These are phyloP conservation scores for Nannochloropsis oceanica DNA, from an alignment of 108 stramenopile genomes.

Conservation along the genomic window DNA sequence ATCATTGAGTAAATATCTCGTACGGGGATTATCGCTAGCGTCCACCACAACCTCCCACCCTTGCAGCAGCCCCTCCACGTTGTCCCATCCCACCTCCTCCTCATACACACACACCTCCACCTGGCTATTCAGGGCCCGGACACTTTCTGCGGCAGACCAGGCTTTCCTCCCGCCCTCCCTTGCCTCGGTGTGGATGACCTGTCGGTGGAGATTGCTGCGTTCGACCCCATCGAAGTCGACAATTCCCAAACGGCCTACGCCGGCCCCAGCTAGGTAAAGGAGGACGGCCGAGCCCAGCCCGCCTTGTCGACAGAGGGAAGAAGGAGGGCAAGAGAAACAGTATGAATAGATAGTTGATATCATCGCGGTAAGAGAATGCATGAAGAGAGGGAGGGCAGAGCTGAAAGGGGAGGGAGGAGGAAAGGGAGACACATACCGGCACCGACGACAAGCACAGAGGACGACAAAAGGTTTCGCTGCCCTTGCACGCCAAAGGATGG, in stretches of 20 bases:
- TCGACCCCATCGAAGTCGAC: constrained; percentile 31
- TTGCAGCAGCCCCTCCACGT: constrained; percentile 6
- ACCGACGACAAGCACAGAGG: background rate
- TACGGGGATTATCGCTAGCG: constrained; percentile 35
- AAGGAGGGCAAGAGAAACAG: background rate
- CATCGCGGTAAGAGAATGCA: background rate
- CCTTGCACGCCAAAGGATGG: constrained; percentile 20
- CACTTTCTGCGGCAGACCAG: background rate
- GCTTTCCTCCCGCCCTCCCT: constrained; percentile 24
- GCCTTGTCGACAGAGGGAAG: background rate
- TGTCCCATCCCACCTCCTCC: constrained; percentile 21
- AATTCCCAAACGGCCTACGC: constrained; percentile 19
- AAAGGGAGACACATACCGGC: background rate
- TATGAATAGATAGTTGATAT: no score
- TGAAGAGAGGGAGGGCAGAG: background rate
- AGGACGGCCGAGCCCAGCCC: constrained; percentile 24
- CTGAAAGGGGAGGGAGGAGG: background rate
- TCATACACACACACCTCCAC: background rate
- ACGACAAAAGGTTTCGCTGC: background rate
- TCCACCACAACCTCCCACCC: constrained; percentile 26
- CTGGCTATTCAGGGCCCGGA: constrained; percentile 15
- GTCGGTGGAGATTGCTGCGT: constrained; percentile 26
- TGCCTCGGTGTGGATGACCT: constrained; percentile 17
- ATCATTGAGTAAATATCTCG: constrained; percentile 31
- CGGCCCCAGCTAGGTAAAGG: constrained; percentile 24